Conservation (phyloP, 495 filamentous ascomycete genomes). For the Xylaria sp. region DNA sequence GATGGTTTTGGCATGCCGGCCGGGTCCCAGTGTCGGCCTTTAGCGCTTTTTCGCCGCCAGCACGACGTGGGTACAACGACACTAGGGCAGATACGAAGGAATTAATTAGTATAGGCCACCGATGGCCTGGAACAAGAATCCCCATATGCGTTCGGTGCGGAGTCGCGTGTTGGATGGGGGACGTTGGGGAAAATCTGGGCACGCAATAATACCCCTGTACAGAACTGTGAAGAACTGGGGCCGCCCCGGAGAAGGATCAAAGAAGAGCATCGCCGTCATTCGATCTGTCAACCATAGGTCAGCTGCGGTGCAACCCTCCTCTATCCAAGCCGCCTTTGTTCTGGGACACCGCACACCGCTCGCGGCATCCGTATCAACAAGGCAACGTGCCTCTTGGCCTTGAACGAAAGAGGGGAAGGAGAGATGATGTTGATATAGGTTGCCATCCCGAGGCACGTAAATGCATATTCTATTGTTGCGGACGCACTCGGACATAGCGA, state of each 20-base stretch:
- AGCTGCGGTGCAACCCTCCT: constrained; percentile 7
- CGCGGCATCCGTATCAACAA: neutral
- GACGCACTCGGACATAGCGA: neutral
- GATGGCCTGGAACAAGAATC: neutral
- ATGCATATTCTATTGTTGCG: no score
- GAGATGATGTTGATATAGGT: neutral
- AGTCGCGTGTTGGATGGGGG: neutral
- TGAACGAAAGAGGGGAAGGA: no score
- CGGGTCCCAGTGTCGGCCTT: neutral
- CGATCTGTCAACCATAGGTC: neutral
- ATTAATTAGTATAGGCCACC: neutral
- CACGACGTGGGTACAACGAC: neutral
- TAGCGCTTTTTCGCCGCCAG: constrained; percentile 7
- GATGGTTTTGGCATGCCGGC: neutral
- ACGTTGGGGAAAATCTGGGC: constrained; percentile 22
- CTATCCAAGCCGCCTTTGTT: neutral
- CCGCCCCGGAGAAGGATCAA: neutral
- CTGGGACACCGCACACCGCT: neutral
- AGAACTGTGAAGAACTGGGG: no score
- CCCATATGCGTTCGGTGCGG: no score
- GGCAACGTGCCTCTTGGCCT: neutral
- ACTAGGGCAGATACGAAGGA: neutral
- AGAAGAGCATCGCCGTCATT: neutral
- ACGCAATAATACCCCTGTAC: neutral
- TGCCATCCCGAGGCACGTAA: neutral